Evolutionary conservation across 2,329 filamentous ascomycete genomes (phyloP), one percentile per base, ranked within the genome.

Genomic region (Lojkania enalia): DNA sequence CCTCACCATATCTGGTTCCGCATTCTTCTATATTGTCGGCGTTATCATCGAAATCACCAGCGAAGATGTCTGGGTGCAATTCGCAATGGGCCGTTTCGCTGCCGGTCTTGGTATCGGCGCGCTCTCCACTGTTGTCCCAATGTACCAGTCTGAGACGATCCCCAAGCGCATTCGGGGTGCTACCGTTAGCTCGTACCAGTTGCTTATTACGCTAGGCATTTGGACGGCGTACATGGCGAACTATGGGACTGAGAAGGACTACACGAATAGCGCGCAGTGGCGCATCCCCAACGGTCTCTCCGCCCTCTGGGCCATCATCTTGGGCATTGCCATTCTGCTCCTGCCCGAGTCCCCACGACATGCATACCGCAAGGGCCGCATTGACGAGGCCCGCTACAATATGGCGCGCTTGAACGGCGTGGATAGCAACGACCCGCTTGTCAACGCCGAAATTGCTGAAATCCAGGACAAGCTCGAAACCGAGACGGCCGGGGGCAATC

Each of bases 141-240:
- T 87, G 80, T 87, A 87, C 59, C 83, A 86, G 62, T 81, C 77
- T 6, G 85, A 88, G 66, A 82, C 78, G 44, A 80, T 81, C 5
- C 85, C 85, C 0, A 78, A 82, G 51, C 76, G 81, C 40, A 80
- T 87, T 44, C 81, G 84, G 58, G 83, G 82, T 57, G 74, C 82
- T 6, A 75, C 86, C 23, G 77, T 87, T 41, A 60, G 79, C 2
- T 80, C 76, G 20, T 87, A 87, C 64, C 85, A 87, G 71, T 74
- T 87, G 5, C 79, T 86, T 62, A 84, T 87, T 61, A 87, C 84
- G 0, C 71, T 86, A 21, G 85, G 85, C 50, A 86, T 88, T 62
- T 83, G 73, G 55, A 67, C 75, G 14, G 76, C 71, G 0, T 71
- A 71, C 51, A 67, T 71, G 63, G 73, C 77, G 63, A 84, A 86